phyloP scores from a whole-genome alignment of 169 alveolate genomes.

The Plasmodium cynomolgi region DNA sequence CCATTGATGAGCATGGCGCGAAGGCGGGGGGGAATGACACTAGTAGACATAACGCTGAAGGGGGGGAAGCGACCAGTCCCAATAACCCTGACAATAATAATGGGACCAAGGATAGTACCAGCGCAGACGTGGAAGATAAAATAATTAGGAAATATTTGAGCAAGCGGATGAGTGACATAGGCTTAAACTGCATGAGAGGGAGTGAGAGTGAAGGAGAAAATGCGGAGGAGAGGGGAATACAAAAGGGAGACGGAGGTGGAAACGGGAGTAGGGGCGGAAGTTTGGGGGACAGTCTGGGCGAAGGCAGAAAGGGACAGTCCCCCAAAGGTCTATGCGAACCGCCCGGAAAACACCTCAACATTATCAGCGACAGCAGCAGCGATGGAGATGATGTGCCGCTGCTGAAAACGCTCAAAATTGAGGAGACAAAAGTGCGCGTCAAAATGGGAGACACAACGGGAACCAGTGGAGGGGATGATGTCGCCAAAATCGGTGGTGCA shows the following conservation, averaged over 20 bases:
- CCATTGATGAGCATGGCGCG: background rate
- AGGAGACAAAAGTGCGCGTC: background rate
- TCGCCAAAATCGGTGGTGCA: background rate
- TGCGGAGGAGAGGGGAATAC: background rate
- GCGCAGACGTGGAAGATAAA: constrained; percentile 1
- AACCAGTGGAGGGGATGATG: background rate
- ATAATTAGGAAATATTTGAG: constrained; percentile 46
- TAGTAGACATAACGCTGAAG: background rate
- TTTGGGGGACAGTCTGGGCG: background rate
- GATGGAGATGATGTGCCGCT: constrained; percentile 25
- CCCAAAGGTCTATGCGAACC: background rate
- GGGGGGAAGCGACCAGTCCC: background rate
- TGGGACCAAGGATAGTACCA: background rate
- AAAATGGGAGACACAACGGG: background rate
- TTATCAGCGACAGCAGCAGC: background rate
- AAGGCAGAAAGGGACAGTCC: background rate
- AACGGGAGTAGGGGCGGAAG: background rate
- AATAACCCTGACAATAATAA: background rate
- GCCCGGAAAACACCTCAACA: background rate
- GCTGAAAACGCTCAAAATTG: background rate
- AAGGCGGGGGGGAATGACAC: background rate
- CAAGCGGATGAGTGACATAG: constrained; percentile 16
- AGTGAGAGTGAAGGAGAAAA: background rate
- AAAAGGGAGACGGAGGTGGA: background rate
- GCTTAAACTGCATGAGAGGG: background rate